phyloP scores from a whole-genome alignment of 192 early-diverging fungal genomes.

The Spizellomyces sp. region DNA sequence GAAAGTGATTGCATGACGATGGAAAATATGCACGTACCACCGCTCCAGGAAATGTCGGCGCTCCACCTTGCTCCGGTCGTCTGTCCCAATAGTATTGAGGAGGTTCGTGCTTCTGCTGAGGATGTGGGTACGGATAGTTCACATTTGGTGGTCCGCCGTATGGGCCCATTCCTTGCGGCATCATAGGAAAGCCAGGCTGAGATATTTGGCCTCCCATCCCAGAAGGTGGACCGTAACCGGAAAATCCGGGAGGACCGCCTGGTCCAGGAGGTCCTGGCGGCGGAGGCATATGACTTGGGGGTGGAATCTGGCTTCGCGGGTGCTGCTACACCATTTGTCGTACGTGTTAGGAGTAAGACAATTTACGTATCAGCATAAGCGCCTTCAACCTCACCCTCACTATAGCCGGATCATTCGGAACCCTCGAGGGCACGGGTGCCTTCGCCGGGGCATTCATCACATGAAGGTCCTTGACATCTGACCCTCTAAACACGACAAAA shows the following conservation, averaged over 20 bases:
- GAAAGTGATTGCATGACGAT: too few species aligned
- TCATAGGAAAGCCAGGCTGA: conserved; percentile 11
- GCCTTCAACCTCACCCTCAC: conserved; percentile 30
- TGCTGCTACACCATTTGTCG: too few species aligned
- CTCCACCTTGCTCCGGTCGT: too few species aligned
- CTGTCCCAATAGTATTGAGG: too few species aligned
- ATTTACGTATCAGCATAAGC: too few species aligned
- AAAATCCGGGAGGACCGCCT: conserved; percentile 8
- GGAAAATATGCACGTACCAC: too few species aligned
- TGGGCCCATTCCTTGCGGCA: conserved; percentile 1
- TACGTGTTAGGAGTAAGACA: too few species aligned
- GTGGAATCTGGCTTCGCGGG: too few species aligned
- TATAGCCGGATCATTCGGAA: conserved; percentile 87
- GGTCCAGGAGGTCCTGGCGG: not conserved
- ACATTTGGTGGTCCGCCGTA: conserved; percentile 12
- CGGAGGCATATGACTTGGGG: not conserved
- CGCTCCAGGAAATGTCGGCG: too few species aligned
- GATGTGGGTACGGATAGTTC: too few species aligned
- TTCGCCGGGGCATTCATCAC: conserved; percentile 48
- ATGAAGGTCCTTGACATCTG: conserved; percentile 87
- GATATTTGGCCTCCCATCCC: not conserved
- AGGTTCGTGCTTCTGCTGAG: too few species aligned
- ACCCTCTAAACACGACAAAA: conserved; percentile 91
- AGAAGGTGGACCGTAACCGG: not conserved
- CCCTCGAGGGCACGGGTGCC: conserved; percentile 54